Evolutionary conservation across 2,329 filamentous ascomycete species (phyloP).

Genomic region (Alternaria sp.): DNA sequence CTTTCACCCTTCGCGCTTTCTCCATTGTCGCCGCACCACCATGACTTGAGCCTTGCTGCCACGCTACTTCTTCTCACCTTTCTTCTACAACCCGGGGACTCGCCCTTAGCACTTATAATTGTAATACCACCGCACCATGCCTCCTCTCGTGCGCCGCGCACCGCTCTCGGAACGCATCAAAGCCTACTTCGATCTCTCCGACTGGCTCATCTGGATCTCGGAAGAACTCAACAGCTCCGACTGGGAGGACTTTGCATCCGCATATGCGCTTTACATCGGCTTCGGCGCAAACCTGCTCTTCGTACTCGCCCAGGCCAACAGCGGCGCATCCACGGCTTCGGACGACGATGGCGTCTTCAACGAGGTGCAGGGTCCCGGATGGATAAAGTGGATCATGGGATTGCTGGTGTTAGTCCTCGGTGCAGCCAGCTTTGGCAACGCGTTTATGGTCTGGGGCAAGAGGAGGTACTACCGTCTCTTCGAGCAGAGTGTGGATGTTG

Average conservation of each 20-base stretch:
- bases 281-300: conserved; percentile 79
- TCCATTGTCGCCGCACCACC: conserved; percentile 11
- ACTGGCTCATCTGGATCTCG: conserved; percentile 87
- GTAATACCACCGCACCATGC: conserved; percentile 6
- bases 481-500: conserved; percentile 78
- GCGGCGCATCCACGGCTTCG: conserved; percentile 54
- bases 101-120: not conserved
- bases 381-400: conserved; percentile 70
- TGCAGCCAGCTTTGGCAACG: conserved; percentile 73
- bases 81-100: not conserved
- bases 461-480: conserved; percentile 91
- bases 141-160: conserved; percentile 80
- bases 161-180: conserved; percentile 82
- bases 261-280: conserved; percentile 77
- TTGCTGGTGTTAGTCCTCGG: conserved; percentile 75
- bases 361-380: conserved; percentile 60
- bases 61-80: not conserved
- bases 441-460: conserved; percentile 79
- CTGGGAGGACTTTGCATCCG: conserved; percentile 78
- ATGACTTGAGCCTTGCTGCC: conserved; percentile 28
- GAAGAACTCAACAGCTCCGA: conserved; percentile 92
- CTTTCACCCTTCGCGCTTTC: conserved; percentile 11
- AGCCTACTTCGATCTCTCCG: conserved; percentile 81
- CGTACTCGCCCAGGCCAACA: conserved; percentile 82
- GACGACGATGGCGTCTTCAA: conserved; percentile 83